Evolutionary conservation across 1,284 basidiomycete genomes (phyloP).

Genomic region (Boletellus deceptivus): DNA sequence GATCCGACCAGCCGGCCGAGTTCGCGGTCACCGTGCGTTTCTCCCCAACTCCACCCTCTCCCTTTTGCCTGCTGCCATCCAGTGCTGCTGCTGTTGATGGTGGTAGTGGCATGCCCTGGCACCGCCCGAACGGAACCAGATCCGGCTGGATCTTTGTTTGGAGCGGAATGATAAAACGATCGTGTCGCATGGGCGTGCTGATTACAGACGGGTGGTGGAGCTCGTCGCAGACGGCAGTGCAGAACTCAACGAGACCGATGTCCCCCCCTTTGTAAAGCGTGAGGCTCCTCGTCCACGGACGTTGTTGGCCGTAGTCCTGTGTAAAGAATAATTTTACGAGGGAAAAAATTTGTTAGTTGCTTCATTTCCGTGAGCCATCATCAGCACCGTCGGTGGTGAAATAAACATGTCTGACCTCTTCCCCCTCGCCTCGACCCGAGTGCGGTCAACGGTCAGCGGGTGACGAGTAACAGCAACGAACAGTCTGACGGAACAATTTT

Average conservation of each 20-base stretch:
- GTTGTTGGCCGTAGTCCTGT: constrained; percentile 16
- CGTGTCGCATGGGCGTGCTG: constrained; percentile 3
- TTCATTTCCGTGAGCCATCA: constrained; percentile 30
- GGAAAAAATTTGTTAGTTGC: constrained; percentile 29
- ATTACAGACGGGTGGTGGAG: constrained; percentile 21
- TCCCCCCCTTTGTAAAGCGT: not conserved
- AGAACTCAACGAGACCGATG: constrained; percentile 7
- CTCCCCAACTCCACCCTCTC: not conserved
- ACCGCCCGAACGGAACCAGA: constrained; percentile 21
- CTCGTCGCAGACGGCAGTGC: constrained; percentile 8
- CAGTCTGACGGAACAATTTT: constrained; percentile 13
- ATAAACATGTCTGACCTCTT: constrained; percentile 22
- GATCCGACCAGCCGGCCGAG: constrained; percentile 20
- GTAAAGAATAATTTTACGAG: constrained; percentile 6
- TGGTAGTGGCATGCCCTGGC: constrained; percentile 5
- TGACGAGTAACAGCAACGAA: constrained; percentile 22
- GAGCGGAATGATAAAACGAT: constrained; percentile 18
- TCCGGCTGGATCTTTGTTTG: constrained; percentile 21
- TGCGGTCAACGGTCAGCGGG: constrained; percentile 2
- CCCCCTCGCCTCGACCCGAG: constrained; percentile 5
- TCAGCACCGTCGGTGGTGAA: constrained; percentile 16
- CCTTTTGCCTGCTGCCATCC: constrained; percentile 7
- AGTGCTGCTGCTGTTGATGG: not conserved
- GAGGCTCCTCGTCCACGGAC: constrained; percentile 3
- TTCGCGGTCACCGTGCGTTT: no score